Conservation (phyloP, 2,329 filamentous ascomycete genomes). For the Aureobasidium sp. region DNA sequence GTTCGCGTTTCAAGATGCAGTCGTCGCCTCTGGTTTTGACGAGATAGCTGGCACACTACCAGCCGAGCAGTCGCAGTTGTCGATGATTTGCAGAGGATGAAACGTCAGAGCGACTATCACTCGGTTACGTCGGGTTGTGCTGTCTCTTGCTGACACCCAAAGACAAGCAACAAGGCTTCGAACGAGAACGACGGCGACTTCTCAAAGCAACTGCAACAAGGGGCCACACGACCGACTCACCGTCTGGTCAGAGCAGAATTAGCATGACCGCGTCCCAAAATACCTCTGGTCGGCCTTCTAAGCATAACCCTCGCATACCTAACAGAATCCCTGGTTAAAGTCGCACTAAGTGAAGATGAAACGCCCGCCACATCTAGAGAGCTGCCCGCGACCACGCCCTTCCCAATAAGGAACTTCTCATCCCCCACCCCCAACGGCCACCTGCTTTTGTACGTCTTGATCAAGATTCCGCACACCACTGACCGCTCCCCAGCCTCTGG, state of each 20-base stretch:
- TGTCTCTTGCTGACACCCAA: too few species aligned
- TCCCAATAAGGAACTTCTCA: not conserved
- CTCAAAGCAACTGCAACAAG: not conserved
- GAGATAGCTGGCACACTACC: conserved; percentile 2
- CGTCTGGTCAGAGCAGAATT: not conserved
- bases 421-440: not conserved
- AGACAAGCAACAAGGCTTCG: too few species aligned
- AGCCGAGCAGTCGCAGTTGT: conserved; percentile 3
- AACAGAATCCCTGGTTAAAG: not conserved
- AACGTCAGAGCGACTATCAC: conserved; percentile 10
- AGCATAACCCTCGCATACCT: not conserved
- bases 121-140: not conserved
- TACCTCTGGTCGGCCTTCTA: not conserved
- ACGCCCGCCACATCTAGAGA: not conserved
- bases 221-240: not conserved
- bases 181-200: too few species aligned
- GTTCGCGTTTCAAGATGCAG: not conserved
- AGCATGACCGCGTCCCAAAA: not conserved
- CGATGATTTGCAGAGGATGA: conserved; percentile 9
- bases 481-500: not conserved
- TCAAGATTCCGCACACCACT: not conserved
- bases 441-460: not conserved
- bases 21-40: not conserved
- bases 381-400: not conserved
- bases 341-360: conserved; percentile 8